These are phyloP conservation scores for Bromus sterilis DNA, from an alignment of 176 grass and related monocot genomes.

Conservation along the genomic window DNA sequence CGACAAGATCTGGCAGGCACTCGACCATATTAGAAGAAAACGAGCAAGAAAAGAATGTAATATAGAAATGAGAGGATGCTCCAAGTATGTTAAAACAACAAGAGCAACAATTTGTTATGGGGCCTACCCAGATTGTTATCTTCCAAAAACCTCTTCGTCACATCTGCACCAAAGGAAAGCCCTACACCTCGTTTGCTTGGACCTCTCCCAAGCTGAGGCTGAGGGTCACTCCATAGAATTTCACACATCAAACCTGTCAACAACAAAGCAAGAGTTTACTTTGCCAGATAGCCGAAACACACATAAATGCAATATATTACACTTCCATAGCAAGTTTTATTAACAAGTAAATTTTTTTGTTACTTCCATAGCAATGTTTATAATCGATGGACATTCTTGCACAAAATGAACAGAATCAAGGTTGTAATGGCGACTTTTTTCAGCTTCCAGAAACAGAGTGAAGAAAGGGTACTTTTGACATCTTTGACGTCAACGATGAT, in stretches of 20 bases:
- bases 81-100: background rate
- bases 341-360: background rate
- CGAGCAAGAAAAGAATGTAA: background rate
- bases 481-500: background rate
- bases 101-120: background rate
- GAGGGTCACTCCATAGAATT: constrained; percentile 85
- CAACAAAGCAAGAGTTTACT: background rate
- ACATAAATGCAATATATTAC: background rate
- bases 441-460: background rate
- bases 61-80: background rate
- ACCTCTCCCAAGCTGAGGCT: constrained; percentile 76
- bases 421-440: background rate
- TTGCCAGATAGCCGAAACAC: background rate
- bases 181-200: constrained; percentile 83
- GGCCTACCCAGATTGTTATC: constrained; percentile 58
- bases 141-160: constrained; percentile 61
- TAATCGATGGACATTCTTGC: background rate
- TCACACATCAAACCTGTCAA: constrained; percentile 75
- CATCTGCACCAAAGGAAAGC: constrained; percentile 86
- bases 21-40: background rate
- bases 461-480: background rate
- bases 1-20: constrained; percentile 57
- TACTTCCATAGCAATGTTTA: no score
- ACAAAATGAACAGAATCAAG: background rate
- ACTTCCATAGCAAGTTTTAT: background rate